Evolutionary conservation across 495 filamentous ascomycete species (phyloP).

Genomic region (Neurospora sp.): DNA sequence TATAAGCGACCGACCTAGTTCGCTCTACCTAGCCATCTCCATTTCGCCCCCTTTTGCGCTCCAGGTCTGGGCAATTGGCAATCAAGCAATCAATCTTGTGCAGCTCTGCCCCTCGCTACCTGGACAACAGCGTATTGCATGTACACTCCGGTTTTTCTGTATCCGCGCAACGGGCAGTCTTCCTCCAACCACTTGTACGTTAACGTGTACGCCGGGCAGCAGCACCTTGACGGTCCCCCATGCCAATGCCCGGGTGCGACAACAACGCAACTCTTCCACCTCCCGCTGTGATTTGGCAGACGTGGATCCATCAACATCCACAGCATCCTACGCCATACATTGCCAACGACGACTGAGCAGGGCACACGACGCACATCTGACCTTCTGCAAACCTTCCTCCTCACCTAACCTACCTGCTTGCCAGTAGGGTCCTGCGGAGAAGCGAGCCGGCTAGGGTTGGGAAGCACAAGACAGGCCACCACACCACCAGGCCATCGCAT

Average conservation of each 20-base stretch:
- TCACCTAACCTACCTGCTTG: background rate
- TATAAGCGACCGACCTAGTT: background rate
- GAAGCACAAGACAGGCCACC: background rate
- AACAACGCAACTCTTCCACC: background rate
- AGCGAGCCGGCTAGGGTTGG: background rate
- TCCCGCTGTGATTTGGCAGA: background rate
- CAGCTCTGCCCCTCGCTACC: background rate
- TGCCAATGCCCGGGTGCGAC: background rate
- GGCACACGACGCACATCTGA: background rate
- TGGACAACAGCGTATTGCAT: background rate
- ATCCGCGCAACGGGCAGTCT: background rate
- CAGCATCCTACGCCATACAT: background rate
- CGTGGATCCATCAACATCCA: background rate
- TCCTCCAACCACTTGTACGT: background rate
- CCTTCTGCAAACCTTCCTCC: background rate
- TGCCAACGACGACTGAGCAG: background rate
- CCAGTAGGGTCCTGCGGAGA: background rate
- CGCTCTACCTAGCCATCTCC: background rate
- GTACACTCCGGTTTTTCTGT: background rate
- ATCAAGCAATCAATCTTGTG: conserved; percentile 1
- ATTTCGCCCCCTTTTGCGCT: background rate
- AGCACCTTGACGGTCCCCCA: background rate
- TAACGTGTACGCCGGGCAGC: background rate
- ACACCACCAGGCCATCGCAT: background rate
- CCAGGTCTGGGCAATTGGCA: background rate